Conservation (phyloP, 495 filamentous ascomycete genomes). For the Podospora anserina region DNA sequence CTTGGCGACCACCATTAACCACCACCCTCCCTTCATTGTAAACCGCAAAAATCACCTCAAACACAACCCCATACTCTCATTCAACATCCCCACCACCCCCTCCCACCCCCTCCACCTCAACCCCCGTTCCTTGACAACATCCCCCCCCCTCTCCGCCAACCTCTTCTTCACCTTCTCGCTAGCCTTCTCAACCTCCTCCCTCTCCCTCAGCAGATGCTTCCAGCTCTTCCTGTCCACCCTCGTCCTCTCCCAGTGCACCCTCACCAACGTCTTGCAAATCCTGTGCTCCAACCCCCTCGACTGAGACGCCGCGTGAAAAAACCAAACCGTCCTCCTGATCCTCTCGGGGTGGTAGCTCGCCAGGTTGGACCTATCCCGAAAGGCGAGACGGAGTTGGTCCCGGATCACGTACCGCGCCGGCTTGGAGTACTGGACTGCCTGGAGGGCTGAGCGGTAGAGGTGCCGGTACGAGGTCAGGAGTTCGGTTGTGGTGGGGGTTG, state of each 20-base stretch:
- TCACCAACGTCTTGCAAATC: slow-evolving; percentile 71
- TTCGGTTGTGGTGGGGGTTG: slow-evolving; percentile 24
- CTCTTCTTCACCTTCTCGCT: neutral
- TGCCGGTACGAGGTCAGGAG: slow-evolving; percentile 75
- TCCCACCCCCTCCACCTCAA: slow-evolving; percentile 56
- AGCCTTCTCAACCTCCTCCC: neutral
- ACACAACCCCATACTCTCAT: slow-evolving; percentile 67
- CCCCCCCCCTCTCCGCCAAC: neutral
- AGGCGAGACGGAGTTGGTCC: slow-evolving; percentile 63
- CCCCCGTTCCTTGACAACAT: slow-evolving; percentile 16
- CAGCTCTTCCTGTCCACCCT: neutral
- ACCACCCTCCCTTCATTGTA: neutral
- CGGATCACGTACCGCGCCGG: slow-evolving; percentile 68
- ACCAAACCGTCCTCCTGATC: slow-evolving; percentile 71
- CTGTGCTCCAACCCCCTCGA: slow-evolving; percentile 71
- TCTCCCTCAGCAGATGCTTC: slow-evolving; percentile 7
- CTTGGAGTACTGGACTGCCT: slow-evolving; percentile 74
- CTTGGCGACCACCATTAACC: neutral
- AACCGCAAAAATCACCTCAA: slow-evolving; percentile 47
- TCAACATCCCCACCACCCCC: slow-evolving; percentile 66
- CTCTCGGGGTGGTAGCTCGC: slow-evolving; percentile 51
- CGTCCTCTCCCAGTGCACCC: slow-evolving; percentile 48
- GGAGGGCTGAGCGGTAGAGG: slow-evolving; percentile 69
- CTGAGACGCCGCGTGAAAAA: slow-evolving; percentile 66
- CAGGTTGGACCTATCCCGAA: slow-evolving; percentile 56